Percentiles rank a stretch among this genome's conserved stretches.
These are phyloP conservation scores for Debaryomyces fabryi DNA, from an alignment of 1,139 yeast genomes.

Conservation along the genomic window DNA sequence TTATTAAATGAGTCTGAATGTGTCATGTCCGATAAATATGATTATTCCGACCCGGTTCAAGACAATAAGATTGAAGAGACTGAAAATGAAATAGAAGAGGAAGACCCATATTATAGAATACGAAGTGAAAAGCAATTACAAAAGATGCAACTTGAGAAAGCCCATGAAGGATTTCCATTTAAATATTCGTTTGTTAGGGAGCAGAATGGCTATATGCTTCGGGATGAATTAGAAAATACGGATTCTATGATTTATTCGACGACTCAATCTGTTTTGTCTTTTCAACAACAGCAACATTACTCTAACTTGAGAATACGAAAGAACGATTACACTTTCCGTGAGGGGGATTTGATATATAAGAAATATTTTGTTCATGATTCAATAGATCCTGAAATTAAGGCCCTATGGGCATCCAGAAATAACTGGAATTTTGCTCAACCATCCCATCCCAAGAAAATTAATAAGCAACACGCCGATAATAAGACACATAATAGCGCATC, in stretches of 20 bases:
- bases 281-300: conserved; percentile 23
- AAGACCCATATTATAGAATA: conserved; percentile 19
- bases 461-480: neutral
- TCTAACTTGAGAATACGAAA: conserved; percentile 26
- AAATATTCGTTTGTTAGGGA: neutral
- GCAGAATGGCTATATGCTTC: neutral
- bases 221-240: neutral
- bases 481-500: neutral
- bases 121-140: conserved; percentile 16
- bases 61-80: neutral
- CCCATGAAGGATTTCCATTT: neutral
- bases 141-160: neutral
- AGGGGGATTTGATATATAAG: conserved; percentile 49
- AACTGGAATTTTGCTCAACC: conserved; percentile 9
- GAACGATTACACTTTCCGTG: conserved; percentile 51
- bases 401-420: conserved; percentile 52
- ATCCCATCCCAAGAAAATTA: neutral
- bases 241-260: neutral
- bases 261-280: conserved; percentile 16
- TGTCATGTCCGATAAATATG: neutral
- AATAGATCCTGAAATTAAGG: conserved; percentile 54
- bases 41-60: neutral
- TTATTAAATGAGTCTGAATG: neutral
- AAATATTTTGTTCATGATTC: conserved; percentile 42
- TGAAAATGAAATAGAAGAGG: conserved; percentile 11